Evolutionary conservation across 352 stramenopile species (phyloP), one percentile per base, ranked within the genome.

Genomic region (Phytophthora sojae): DNA sequence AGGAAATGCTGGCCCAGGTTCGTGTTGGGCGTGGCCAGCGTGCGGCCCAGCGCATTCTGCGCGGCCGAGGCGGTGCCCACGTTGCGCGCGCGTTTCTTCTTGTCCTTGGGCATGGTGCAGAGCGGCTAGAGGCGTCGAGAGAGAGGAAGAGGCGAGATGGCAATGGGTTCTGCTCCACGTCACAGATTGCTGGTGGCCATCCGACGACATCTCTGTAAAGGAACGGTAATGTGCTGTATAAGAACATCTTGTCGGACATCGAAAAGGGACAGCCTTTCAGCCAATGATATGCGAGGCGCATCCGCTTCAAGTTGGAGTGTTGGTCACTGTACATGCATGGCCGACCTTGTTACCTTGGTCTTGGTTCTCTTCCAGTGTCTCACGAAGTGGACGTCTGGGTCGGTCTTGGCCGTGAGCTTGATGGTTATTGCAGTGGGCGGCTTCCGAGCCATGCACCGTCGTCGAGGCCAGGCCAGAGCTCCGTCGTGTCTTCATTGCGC

Each of bases 1-100:
- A 99, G 89, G 71, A 99, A 99, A 83, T 99, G 97, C 91, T 99
- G 98, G 32, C 98, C 98, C 29, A 99, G 81, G 17, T 92, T 96
- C 26, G 96, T 99, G 82, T 99, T 99, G 69, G 97, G 94, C 61
- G 96, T 95, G 69, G 98, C 95, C n/a, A 99, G 82, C 69, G 96
- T 99, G 49, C 90, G 89, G 1, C 89, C 89, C 23, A 93, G 81
- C 49, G 81, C 83, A 64, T 96, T 95, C 68, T 96, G 89, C 68
- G 89, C 76, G 1, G 86, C 88, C 1, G 85, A 77, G 11, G 82
- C 82, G 53, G 89, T 91, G 65, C 76, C 81, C 42, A 86, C 81
- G 64, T 83, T 89, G 67, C 88, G 88, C 53, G 85, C 76, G 29
- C 89, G 89, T 69, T 96, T 96, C 81, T 95, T 96, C 82, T 95